Evolutionary conservation across 2,329 filamentous ascomycete species (phyloP).

Genomic region (Aureobasidium sp.): DNA sequence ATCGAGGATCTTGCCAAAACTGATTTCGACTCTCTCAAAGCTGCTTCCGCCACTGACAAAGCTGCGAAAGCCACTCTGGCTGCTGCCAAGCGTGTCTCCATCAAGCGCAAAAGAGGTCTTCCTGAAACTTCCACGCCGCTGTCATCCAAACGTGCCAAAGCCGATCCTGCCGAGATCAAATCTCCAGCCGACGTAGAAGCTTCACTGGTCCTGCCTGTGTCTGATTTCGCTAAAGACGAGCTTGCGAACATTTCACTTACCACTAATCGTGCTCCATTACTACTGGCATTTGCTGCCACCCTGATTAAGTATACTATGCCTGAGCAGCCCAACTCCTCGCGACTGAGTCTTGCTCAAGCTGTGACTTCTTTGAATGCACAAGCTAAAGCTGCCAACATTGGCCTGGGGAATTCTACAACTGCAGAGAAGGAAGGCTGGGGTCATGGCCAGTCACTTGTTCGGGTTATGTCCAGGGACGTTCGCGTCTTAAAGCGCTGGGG

Average conservation of each 20-base stretch:
- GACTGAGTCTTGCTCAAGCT: constrained; percentile 73
- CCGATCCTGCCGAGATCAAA: constrained; percentile 11
- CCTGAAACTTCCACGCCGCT: constrained; percentile 22
- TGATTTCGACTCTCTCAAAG: constrained; percentile 34
- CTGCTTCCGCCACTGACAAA: constrained; percentile 44
- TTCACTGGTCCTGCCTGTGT: constrained; percentile 49
- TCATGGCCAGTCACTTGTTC: constrained; percentile 64
- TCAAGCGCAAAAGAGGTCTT: constrained; percentile 38
- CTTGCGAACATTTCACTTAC: constrained; percentile 52
- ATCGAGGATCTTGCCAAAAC: constrained; percentile 42
- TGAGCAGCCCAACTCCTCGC: constrained; percentile 73
- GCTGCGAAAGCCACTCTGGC: constrained; percentile 47
- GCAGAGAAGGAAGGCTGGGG: constrained; percentile 66
- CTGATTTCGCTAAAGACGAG: constrained; percentile 48
- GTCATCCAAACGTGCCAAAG: constrained; percentile 16
- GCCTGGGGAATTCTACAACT: constrained; percentile 52
- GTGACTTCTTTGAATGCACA: constrained; percentile 75
- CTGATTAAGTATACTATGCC: constrained; percentile 74
- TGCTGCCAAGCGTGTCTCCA: constrained; percentile 47
- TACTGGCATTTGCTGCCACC: constrained; percentile 70
- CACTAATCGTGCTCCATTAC: constrained; percentile 74
- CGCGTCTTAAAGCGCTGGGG: constrained; percentile 69
- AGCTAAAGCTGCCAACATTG: constrained; percentile 66
- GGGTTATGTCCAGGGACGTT: constrained; percentile 64
- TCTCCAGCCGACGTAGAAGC: constrained; percentile 52